Conservation (phyloP, 257 asterid genomes). For the Paraleonurus japonicus region DNA sequence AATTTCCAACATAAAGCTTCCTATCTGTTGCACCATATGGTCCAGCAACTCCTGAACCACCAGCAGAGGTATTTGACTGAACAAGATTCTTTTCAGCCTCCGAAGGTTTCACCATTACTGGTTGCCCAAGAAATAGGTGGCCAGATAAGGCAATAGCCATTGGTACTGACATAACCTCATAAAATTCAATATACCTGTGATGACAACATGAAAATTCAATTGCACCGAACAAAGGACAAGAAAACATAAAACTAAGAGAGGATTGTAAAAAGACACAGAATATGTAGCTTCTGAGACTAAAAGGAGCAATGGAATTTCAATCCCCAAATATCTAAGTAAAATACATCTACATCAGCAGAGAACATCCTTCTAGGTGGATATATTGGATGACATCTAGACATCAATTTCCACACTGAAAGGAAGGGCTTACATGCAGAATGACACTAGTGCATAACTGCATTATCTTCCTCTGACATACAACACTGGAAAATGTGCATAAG, state of each 20-base stretch:
- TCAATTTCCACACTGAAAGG: neutral
- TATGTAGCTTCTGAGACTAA: neutral
- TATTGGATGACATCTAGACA: neutral
- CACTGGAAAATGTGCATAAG: neutral
- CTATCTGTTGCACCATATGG: slow-evolving; percentile 92
- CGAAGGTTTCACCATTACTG: slow-evolving; percentile 98
- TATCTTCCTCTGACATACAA: neutral
- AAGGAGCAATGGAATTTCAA: neutral
- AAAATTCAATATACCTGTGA: slow-evolving; percentile 90
- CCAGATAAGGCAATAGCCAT: slow-evolving; percentile 98
- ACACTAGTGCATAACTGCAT: slow-evolving; percentile 1
- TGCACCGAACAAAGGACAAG: neutral
- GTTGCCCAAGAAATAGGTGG: slow-evolving; percentile 90
- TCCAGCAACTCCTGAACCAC: slow-evolving; percentile 73
- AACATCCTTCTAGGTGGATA: neutral
- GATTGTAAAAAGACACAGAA: neutral
- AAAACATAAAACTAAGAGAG: neutral
- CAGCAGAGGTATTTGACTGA: slow-evolving; percentile 72
- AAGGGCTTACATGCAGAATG: neutral
- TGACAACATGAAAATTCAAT: slow-evolving; percentile 9
- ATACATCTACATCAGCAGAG: neutral
- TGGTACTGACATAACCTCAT: slow-evolving; percentile 96
- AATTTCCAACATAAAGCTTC: slow-evolving; percentile 90
- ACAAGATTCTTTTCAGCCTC: slow-evolving; percentile 99
- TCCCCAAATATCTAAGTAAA: neutral